Evolutionary conservation across 2,329 filamentous ascomycete species (phyloP).

Genomic region (Aaosphaeria pasadenensis): DNA sequence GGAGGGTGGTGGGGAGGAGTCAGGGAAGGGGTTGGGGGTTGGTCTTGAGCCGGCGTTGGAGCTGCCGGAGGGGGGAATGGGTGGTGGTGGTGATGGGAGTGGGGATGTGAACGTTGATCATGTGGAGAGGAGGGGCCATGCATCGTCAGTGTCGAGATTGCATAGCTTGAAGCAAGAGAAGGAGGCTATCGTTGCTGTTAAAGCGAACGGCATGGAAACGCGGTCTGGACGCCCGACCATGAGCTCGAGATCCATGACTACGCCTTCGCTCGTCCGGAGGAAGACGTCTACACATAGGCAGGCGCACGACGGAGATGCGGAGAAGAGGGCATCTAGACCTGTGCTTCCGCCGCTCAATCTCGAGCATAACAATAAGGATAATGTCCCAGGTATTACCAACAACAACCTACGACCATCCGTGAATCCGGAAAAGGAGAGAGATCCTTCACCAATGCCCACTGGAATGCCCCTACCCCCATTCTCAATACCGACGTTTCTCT

Average conservation of each 20-base stretch:
- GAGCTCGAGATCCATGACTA: slow-evolving; percentile 32
- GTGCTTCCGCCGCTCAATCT: slow-evolving; percentile 33
- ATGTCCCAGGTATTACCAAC: not conserved
- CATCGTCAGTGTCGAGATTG: slow-evolving; percentile 2
- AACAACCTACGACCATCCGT: slow-evolving; percentile 27
- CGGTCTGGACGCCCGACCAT: slow-evolving; percentile 28
- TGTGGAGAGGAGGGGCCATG: slow-evolving; percentile 7
- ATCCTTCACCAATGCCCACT: slow-evolving; percentile 47
- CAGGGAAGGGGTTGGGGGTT: slow-evolving; percentile 13
- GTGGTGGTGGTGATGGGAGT: not conserved
- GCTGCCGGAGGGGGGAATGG: slow-evolving; percentile 3
- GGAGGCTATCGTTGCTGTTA: slow-evolving; percentile 27
- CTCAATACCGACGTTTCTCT: slow-evolving; percentile 64
- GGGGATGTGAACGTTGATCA: not conserved
- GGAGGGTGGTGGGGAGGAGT: slow-evolving; percentile 11
- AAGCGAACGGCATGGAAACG: slow-evolving; percentile 15
- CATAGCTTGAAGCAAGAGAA: slow-evolving; percentile 15
- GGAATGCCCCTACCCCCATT: slow-evolving; percentile 60
- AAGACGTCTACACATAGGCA: slow-evolving; percentile 32
- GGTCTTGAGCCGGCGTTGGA: slow-evolving; percentile 19
- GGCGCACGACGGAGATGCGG: slow-evolving; percentile 16
- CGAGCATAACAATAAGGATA: slow-evolving; percentile 32
- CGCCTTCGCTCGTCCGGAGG: slow-evolving; percentile 36
- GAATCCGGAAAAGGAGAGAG: slow-evolving; percentile 25
- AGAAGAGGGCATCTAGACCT: slow-evolving; percentile 15